Evolutionary conservation across 768 basidiomycete genomes (phyloP), one percentile per base, ranked within the genome.

Genomic region (Auriscalpium orientale): DNA sequence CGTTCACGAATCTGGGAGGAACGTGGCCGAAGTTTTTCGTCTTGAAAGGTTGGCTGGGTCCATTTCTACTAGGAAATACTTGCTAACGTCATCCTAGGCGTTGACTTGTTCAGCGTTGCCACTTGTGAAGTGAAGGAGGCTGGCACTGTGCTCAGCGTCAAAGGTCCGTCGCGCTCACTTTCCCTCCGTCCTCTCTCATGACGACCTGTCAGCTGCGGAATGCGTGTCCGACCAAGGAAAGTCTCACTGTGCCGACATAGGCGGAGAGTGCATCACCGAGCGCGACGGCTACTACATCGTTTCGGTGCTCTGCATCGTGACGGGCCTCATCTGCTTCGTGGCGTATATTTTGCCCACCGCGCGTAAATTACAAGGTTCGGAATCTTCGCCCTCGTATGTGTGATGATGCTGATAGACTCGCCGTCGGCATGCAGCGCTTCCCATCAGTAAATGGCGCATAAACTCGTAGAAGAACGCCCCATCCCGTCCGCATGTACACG

Each of bases 21-120:
- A 99, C 97, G 4, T 98, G 97, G 95, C 97, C 97, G 8, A 86
- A 89, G 63, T 97, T 84, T 74, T 95, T 98, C 64, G 86, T 99
- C 43, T 77, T 99, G n/a, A 92, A 93, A 74, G 93, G 90, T 80
- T 56, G 22, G 63, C 53, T 44, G 22, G 20, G 33, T 49, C 33
- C 3, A 21, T 6, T 1, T 49, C 8, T 9, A 12, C 53, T 28
- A 20, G 12, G 20, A 18, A 6, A 9, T 28, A 51, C n/a, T 15
- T 56, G 15, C 35, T 55, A 4, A 38, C 16, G 8, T 35, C 35
- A n/a, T 20, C 33, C 20, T 58, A 89, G 89, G 89, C 11, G 92
- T 98, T 58, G 97, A 99, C 70, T 70, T 81, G 36, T 89, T 98
- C 65, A 92, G 83, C 49, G 79, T 84, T 37, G 93, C 95, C 6